These are phyloP conservation scores for Populus nigra DNA, from an alignment of 345 rosid genomes.

Conservation along the genomic window DNA sequence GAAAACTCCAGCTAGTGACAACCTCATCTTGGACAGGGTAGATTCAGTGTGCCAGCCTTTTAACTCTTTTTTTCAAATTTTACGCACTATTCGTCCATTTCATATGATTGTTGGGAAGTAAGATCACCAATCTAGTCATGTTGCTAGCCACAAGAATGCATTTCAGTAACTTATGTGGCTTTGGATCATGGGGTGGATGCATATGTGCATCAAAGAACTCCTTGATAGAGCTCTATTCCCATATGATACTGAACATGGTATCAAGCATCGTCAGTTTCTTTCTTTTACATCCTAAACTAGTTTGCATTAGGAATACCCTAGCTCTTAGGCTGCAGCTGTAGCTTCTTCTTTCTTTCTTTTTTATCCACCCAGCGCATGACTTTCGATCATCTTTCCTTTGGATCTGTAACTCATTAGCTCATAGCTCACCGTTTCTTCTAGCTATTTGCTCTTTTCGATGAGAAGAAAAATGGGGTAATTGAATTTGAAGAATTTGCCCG, in stretches of 20 bases:
- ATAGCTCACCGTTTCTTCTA: neutral
- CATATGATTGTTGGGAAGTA: neutral
- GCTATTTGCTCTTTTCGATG: conserved; percentile 40
- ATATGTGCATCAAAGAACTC: too few species aligned
- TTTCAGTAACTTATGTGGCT: too few species aligned
- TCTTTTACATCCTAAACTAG: too few species aligned
- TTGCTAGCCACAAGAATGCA: neutral
- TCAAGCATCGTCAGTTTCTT: too few species aligned
- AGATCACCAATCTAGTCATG: neutral
- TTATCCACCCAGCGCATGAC: neutral
- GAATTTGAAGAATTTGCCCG: conserved; percentile 39
- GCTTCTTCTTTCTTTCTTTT: neutral
- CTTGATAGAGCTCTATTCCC: too few species aligned
- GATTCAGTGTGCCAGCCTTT: neutral
- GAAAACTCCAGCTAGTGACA: conserved; percentile 11
- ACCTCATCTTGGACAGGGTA: conserved; percentile 23
- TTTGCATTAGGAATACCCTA: too few species aligned
- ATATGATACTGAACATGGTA: too few species aligned
- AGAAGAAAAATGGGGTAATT: conserved; percentile 38
- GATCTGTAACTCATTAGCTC: neutral
- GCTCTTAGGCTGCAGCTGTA: too few species aligned
- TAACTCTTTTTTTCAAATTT: neutral
- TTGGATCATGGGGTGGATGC: neutral
- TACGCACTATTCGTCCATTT: neutral
- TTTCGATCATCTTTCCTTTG: too few species aligned